Base-by-base conservation (phyloP, 1,284 basidiomycete genomes). In the Cutaneotrichosporon dermatis region DNA sequence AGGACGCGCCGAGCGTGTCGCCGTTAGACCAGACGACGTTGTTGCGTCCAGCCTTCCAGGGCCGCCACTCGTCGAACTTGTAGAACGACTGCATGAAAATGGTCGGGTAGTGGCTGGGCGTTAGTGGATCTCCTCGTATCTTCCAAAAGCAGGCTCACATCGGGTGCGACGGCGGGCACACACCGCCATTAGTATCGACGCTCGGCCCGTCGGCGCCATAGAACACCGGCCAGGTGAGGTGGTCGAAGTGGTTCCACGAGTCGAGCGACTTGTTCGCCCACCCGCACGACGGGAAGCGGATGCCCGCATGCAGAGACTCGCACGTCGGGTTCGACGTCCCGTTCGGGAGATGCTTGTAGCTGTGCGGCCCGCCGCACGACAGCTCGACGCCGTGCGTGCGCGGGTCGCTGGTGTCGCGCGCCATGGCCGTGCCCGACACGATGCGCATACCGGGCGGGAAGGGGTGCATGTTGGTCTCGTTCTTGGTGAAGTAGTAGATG, bases 391-490 rank as follows among this genome's bases (percentile, higher is more conserved):
- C 72, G 4, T 57, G 42, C 3, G 62, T 37, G 11, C 58, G 52
- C 13, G 44, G 51, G 33, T 63, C 66, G n/a, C 49, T 45, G 4
- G 48, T 37, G 60, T 73, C 57, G 13, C 71, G 61, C 12, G 39
- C 44, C 57, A 57, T 66, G 15, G 70, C 62, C 4, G 56, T 58
- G 7, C 76, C 77, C 4, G 65, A 59, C 37, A 79, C 62, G 68
- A 77, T 75, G n/a, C 70, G 67, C 35, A 77, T 59, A 11, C 75
- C 76, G 15, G 67, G 64, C 0, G 76, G 76, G 64, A 73, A 77
- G 16, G 77, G 71, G 48, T 68, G 59, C 66, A n/a, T 73, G 63
- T 25, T 52, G 36, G 46, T 60, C 58, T 48, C 68, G 67, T 55
- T 55, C 60, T 42, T 48, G 41, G 45, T 42, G 63, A 71, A 76